Base-by-base conservation (phyloP, 768 basidiomycete genomes). In the Heimioporus sp. region DNA sequence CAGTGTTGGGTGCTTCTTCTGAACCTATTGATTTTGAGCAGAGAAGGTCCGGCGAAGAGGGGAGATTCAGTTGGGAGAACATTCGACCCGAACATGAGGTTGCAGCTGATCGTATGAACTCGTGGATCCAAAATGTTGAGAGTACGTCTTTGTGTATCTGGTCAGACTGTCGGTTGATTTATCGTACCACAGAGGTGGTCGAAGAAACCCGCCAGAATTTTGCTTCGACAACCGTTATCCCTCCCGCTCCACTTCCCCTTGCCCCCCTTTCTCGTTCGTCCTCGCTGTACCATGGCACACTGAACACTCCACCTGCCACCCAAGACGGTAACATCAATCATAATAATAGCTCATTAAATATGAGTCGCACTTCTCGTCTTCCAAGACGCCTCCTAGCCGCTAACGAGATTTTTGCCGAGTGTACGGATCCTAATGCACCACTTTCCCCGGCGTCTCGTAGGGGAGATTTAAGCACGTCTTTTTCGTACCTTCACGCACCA, bases 121-220 rank as follows among this genome's bases (percentile, higher is more conserved):
- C 86, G 47, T 92, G 91, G 91, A 86, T 90, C 70, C 80, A 80
- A 58, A 89, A 83, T 52, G 87, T 91, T 15, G 90, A 92, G 70
- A 86, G 90, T 91, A 66, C 64, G 89, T 80, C 10, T 34, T 32
- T 30, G 4, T 4, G 5, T 35, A 20, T 43, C 28, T 46, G 30
- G 38, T 10, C 17, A 31, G 19, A 52, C 1, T 6, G 30, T 20
- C 20, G 5, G 15, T n/a, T 59, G 40, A 48, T 55, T 48, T n/a
- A 2, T 53, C 42, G 20, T 10, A 16, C 46, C 55, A 45, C 66
- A 92, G 90, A 81, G 72, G 89, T 91, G 15, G 86, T 91, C 8
- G 86, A 90, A 62, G 91, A 91, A 60, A 83, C 90, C 13, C 77
- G 85, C 38, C 82, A 86, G 63, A 86, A 80, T 51, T 92, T 92